A percentile compares a stretch with the other conserved stretches of the same genome.
Evolutionary conservation across 2,329 filamentous ascomycete species (phyloP).

Genomic region (Aureobasidium leucospermi): DNA sequence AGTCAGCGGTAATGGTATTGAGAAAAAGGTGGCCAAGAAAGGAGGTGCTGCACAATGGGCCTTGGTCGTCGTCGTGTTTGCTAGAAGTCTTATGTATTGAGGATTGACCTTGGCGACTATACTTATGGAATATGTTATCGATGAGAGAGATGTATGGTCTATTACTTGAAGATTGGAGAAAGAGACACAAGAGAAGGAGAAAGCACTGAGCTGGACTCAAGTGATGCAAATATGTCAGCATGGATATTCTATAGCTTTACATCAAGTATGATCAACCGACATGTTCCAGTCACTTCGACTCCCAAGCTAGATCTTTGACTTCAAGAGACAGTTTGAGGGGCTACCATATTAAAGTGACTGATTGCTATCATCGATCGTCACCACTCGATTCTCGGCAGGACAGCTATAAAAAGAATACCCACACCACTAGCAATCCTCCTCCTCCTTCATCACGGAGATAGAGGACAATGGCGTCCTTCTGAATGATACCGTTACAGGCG

Average conservation of each 20-base stretch:
- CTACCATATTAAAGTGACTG: too few relatives aligned
- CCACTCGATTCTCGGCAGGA: too few relatives aligned
- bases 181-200: not conserved
- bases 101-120: not conserved
- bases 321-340: too few relatives aligned
- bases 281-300: not conserved
- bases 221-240: not conserved
- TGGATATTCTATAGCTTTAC: not conserved
- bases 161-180: not conserved
- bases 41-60: conserved; percentile 2
- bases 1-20: not conserved
- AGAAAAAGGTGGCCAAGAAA: not conserved
- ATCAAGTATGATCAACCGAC: not conserved
- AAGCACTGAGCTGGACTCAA: not conserved
- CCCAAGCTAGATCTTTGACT: too few relatives aligned
- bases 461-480: too few relatives aligned
- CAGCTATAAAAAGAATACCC: too few relatives aligned
- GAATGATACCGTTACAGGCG: too few relatives aligned
- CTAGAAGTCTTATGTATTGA: conserved; percentile 13
- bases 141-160: not conserved
- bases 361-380: too few relatives aligned
- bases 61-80: conserved; percentile 10
- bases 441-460: too few relatives aligned
- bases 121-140: not conserved
- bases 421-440: too few relatives aligned